These are phyloP conservation scores for Candida hispaniensis DNA, from an alignment of 805 yeast species.

Conservation along the genomic window DNA sequence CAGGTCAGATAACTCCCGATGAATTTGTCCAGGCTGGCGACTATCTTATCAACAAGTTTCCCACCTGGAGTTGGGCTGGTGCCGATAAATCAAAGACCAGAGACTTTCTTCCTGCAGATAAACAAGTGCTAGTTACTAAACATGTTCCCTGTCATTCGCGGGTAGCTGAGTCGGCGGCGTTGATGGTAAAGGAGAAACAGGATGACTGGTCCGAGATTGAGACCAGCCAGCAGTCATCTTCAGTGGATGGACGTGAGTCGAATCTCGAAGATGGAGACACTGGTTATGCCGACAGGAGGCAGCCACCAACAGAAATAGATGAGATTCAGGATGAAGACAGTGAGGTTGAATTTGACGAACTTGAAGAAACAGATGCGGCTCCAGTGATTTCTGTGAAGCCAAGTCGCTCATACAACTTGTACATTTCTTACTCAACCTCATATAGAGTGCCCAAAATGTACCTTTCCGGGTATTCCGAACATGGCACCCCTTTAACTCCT, in stretches of 20 bases:
- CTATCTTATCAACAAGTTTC: slow-evolving; percentile 79
- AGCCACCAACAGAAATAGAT: slow-evolving; percentile 23
- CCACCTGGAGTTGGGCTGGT: slow-evolving; percentile 90
- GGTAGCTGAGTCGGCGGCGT: background rate
- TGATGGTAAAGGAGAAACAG: background rate
- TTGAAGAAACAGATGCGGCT: slow-evolving; percentile 20
- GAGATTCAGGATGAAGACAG: slow-evolving; percentile 24
- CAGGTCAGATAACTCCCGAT: slow-evolving; percentile 93
- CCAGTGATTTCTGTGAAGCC: slow-evolving; percentile 16
- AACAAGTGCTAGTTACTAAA: slow-evolving; percentile 76
- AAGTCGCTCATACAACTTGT: slow-evolving; percentile 68
- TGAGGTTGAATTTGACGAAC: slow-evolving; percentile 19
- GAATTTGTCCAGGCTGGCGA: slow-evolving; percentile 94
- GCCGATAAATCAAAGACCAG: slow-evolving; percentile 45
- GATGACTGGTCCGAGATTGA: slow-evolving; percentile 37
- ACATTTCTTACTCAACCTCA: slow-evolving; percentile 86
- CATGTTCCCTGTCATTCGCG: slow-evolving; percentile 82
- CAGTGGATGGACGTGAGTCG: slow-evolving; percentile 29
- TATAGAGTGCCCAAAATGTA: slow-evolving; percentile 94
- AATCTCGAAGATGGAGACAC: slow-evolving; percentile 38
- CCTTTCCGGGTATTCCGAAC: slow-evolving; percentile 70
- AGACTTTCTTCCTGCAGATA: slow-evolving; percentile 73
- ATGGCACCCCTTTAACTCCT: slow-evolving; percentile 81
- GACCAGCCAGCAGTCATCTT: slow-evolving; percentile 28
- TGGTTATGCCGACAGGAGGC: background rate